These are phyloP conservation scores for Tuber borchii DNA, from an alignment of 495 filamentous ascomycete genomes.

Conservation along the genomic window DNA sequence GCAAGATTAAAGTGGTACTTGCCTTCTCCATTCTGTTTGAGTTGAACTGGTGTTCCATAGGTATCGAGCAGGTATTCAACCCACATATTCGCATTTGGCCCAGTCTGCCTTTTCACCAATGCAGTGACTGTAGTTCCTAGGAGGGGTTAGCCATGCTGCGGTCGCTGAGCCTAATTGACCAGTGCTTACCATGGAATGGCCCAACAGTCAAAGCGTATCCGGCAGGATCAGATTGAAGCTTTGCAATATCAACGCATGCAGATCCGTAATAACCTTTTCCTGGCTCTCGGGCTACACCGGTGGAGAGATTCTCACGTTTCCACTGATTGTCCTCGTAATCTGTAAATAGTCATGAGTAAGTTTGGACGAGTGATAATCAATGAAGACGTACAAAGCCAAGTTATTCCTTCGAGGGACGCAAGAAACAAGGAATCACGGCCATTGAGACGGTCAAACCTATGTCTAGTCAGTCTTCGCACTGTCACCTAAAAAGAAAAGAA, in stretches of 20 bases:
- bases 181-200: constrained; percentile 23
- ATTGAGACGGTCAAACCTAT: constrained; percentile 24
- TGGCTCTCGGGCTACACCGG: constrained; percentile 5
- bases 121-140: constrained; percentile 15
- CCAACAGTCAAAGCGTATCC: constrained; percentile 30
- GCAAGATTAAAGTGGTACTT: neutral
- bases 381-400: constrained; percentile 26
- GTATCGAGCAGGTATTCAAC: constrained; percentile 24
- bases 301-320: constrained; percentile 8
- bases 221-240: constrained; percentile 20
- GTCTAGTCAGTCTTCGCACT: neutral
- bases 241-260: constrained; percentile 26
- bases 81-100: constrained; percentile 14
- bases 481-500: neutral
- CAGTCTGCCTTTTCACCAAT: constrained; percentile 13
- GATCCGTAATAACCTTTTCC: constrained; percentile 31
- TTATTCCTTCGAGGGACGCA: constrained; percentile 33
- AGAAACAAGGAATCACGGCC: constrained; percentile 34
- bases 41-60: constrained; percentile 31
- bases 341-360: neutral
- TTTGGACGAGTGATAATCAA: neutral
- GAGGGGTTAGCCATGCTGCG: neutral
- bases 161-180: neutral
- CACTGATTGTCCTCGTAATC: constrained; percentile 17
- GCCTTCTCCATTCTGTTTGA: constrained; percentile 14